A percentile compares a stretch with the other conserved stretches of the same genome.
phyloP scores from a whole-genome alignment of 257 asterid species.

The Buddleja alternifolia region DNA sequence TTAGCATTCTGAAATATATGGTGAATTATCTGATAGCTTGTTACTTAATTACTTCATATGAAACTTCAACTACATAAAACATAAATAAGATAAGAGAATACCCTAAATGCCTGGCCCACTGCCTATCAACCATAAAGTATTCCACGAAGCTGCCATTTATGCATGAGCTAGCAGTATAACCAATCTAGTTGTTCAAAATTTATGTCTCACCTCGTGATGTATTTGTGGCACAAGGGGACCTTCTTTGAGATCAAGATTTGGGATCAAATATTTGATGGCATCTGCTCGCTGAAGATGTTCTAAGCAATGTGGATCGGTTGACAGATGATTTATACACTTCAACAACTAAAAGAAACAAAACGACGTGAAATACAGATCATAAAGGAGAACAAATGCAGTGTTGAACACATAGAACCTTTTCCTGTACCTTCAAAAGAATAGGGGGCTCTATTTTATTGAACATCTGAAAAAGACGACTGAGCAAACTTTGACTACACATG shows the following conservation, averaged over 20 bases:
- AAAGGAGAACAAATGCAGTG: slow-evolving; percentile 4
- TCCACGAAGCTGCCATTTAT: not conserved
- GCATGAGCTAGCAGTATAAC: not conserved
- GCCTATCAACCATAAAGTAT: not conserved
- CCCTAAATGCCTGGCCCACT: slow-evolving; percentile 6
- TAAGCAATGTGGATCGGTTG: slow-evolving; percentile 95
- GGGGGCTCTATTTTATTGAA: slow-evolving; percentile 95
- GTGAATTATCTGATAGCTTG: not conserved
- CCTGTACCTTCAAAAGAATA: slow-evolving; percentile 85
- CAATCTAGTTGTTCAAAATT: not conserved
- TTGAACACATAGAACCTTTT: slow-evolving; percentile 12
- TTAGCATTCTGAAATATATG: not conserved
- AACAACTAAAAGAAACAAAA: slow-evolving; percentile 56
- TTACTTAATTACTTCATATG: slow-evolving; percentile 4
- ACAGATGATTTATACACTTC: slow-evolving; percentile 91
- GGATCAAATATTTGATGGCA: slow-evolving; percentile 93
- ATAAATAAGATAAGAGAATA: not conserved
- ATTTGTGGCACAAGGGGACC: slow-evolving; percentile 89
- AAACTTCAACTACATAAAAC: slow-evolving; percentile 10
- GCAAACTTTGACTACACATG: slow-evolving; percentile 99
- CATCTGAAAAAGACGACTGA: slow-evolving; percentile 97
- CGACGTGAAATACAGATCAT: slow-evolving; percentile 21
- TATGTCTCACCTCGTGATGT: slow-evolving; percentile 89
- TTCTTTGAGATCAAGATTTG: slow-evolving; percentile 95
- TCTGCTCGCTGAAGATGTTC: slow-evolving; percentile 98